A percentile compares a stretch with the other conserved stretches of the same genome.
phyloP scores from a whole-genome alignment of 306 rosid genomes.

The Trifolium subterraneum region DNA sequence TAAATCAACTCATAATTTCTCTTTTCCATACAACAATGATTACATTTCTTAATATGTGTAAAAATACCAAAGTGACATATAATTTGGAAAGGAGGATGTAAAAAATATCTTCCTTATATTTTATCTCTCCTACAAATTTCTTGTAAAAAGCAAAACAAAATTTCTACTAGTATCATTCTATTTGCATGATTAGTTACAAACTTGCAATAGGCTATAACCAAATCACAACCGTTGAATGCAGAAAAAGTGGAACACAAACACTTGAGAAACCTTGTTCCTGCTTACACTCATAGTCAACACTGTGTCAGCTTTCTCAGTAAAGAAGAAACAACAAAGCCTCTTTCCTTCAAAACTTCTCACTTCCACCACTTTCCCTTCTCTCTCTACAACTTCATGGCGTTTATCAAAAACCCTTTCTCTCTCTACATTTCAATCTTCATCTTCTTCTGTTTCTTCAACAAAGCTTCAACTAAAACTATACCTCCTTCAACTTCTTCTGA shows the following conservation, averaged over 20 bases:
- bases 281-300: conserved; percentile 60
- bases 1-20: no score
- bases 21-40: no score
- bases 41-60: no score
- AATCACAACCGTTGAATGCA: conserved; percentile 54
- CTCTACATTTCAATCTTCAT: conserved; percentile 50
- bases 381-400: conserved; percentile 58
- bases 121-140: no score
- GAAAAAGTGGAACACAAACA: not conserved
- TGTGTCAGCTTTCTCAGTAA: conserved; percentile 71
- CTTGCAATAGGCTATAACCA: not conserved
- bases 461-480: conserved; percentile 17
- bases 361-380: conserved; percentile 34
- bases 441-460: conserved; percentile 41
- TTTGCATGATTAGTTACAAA: conserved; percentile 35
- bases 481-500: conserved; percentile 61
- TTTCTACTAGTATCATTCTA: not conserved
- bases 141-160: no score
- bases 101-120: no score
- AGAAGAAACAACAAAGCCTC: conserved; percentile 35
- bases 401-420: conserved; percentile 41
- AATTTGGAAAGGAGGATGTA: no score
- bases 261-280: conserved; percentile 16
- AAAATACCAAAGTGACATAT: no score
- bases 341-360: conserved; percentile 47